Base-by-base conservation (phyloP, 495 filamentous ascomycete species). In the Penicillium cataractarum region DNA sequence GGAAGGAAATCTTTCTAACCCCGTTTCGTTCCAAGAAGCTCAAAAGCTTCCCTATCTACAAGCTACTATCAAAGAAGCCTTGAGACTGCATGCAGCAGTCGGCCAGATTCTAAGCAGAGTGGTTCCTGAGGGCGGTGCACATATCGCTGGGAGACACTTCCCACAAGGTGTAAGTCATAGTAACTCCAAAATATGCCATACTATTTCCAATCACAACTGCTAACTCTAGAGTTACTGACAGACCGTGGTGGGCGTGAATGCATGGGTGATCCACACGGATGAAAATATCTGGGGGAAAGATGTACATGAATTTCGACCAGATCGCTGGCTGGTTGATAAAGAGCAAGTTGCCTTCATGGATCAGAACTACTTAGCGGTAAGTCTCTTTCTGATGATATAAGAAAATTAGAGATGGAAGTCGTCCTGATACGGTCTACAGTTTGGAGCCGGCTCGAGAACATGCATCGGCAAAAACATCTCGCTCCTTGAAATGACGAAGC, bases 261-360 rank as follows among this genome's bases (percentile, higher is more conserved):
- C 87, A 13, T 89, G 85, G 85, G 84, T 88, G 26, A 72, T 89
- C 17, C 87, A 90, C 62, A 73, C 81, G 6, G 78, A 80, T 10
- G 67, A 75, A 19, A 82, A 80, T 21, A 71, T 89, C 27, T 91
- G 83, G 68, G 87, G 88, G 17, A 69, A 76, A n/a, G 83, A 87
- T 61, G 84, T 82, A 2, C 79, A 86, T 7, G 72, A 63, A 26
- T 90, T 56, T 17, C 42, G 42, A 8, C 42, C 42, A 9, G 42
- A 48, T 4, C 19, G 42, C 12, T 48, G 42, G 42, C 8, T 48
- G 42, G 42, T 48, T 13, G 42, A 48, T 8, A 48, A 48, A 26
- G 42, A 48, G 4, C 42, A 10, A 48, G 2, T 12, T 26, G 19
- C 21, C 7, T 22, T 26, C 10, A 10, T 48, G 42, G 42, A 48